phyloP scores from a whole-genome alignment of 257 asterid genomes.

The Primulina huaijiensis region DNA sequence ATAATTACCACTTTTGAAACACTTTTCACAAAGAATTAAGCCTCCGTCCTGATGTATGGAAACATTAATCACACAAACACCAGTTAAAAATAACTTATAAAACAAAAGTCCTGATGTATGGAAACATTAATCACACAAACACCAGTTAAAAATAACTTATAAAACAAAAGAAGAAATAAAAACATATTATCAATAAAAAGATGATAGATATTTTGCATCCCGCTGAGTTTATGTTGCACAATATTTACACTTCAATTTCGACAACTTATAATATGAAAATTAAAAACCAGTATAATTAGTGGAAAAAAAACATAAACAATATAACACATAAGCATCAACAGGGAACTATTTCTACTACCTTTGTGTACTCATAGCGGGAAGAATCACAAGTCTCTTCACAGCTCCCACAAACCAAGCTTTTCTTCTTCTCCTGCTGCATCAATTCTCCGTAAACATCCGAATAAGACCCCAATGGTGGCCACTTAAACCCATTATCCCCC shows the following conservation, averaged over 20 bases:
- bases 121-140: slow-evolving; percentile 24
- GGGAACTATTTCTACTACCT: slow-evolving; percentile 41
- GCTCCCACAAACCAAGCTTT: slow-evolving; percentile 47
- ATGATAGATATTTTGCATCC: not conserved
- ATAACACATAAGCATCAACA: slow-evolving; percentile 15
- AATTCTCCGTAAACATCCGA: slow-evolving; percentile 71
- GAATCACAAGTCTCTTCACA: slow-evolving; percentile 64
- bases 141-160: not conserved
- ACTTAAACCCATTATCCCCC: slow-evolving; percentile 54
- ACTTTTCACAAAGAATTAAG: slow-evolving; percentile 59
- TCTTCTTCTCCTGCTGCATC: slow-evolving; percentile 47
- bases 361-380: slow-evolving; percentile 40
- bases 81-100: slow-evolving; percentile 1
- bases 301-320: not conserved
- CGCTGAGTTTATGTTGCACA: not conserved
- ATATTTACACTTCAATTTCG: not conserved
- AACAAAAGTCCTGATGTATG: slow-evolving; percentile 61
- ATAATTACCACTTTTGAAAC: slow-evolving; percentile 63
- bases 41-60: slow-evolving; percentile 51
- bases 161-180: not conserved
- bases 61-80: slow-evolving; percentile 23
- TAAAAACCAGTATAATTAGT: slow-evolving; percentile 1
- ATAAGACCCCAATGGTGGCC: slow-evolving; percentile 77
- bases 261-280: not conserved
- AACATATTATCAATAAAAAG: not conserved